Percentiles rank a stretch among this genome's conserved stretches.
Conservation (phyloP, 306 rosid species). For the Castanea mollissima region DNA sequence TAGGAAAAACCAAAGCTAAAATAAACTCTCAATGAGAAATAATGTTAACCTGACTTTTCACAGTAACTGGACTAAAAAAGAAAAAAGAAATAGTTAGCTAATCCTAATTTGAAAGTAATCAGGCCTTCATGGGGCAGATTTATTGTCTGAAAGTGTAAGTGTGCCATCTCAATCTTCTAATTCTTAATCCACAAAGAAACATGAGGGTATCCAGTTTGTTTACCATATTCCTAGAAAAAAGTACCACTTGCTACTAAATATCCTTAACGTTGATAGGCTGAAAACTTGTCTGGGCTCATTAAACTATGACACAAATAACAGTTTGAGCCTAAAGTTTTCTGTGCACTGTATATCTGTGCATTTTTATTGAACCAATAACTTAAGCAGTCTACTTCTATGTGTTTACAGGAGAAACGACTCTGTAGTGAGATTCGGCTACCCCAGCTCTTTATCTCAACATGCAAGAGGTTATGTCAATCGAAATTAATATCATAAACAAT, state of each 20-base stretch:
- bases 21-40: no score
- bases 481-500: conserved; percentile 19
- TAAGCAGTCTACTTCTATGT: neutral
- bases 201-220: no score
- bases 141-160: no score
- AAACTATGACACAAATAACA: neutral
- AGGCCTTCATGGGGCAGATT: no score
- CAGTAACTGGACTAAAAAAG: no score
- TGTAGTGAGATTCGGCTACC: conserved; percentile 60
- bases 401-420: conserved; percentile 75
- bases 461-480: conserved; percentile 68
- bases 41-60: no score
- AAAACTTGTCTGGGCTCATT: neutral
- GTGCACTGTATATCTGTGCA: neutral
- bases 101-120: no score
- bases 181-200: no score
- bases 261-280: neutral
- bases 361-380: conserved; percentile 8
- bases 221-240: neutral
- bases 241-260: neutral
- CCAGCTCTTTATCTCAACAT: conserved; percentile 59
- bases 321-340: neutral
- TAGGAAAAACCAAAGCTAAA: no score
- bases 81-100: no score
- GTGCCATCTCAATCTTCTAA: no score